A percentile compares a stretch with the other conserved stretches of the same genome.
Evolutionary conservation across 202 grass and related monocot genomes (phyloP).

Genomic region (Setaria italica): DNA sequence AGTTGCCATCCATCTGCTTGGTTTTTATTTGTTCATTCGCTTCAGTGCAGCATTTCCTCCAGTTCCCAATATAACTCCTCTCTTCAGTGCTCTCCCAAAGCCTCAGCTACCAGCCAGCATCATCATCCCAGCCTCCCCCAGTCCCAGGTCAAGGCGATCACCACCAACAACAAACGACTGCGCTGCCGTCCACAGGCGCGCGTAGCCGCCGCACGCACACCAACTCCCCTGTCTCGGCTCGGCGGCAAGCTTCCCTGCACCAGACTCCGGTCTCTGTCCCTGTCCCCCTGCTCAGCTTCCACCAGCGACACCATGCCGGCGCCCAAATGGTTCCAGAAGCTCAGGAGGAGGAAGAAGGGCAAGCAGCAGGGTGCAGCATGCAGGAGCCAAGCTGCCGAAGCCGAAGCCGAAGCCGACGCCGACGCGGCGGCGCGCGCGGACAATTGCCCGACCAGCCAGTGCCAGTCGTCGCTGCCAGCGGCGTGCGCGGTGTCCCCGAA

Average conservation of each 20-base stretch:
- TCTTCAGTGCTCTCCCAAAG: conserved; percentile 3
- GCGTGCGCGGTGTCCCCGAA: conserved; percentile 49
- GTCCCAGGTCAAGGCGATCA: conserved; percentile 24
- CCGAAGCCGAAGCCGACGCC: background rate
- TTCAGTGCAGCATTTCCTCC: conserved; percentile 6
- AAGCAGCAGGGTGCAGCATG: conserved; percentile 28
- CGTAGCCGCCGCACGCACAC: conserved; percentile 3
- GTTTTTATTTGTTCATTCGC: background rate
- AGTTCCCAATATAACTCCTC: background rate
- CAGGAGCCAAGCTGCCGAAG: background rate
- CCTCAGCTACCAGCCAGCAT: background rate
- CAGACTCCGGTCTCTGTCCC: background rate
- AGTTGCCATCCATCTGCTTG: background rate
- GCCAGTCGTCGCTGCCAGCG: background rate
- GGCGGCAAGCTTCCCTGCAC: background rate
- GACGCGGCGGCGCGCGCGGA: background rate
- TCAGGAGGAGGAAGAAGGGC: conserved; percentile 40
- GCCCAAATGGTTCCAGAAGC: conserved; percentile 65
- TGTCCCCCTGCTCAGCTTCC: background rate
- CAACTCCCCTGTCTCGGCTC: conserved; percentile 24
- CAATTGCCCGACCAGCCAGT: background rate
- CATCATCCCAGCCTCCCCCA: background rate
- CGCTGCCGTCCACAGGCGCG: background rate
- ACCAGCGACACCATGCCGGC: conserved; percentile 45
- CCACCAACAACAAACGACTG: background rate